Evolutionary conservation across 805 yeast genomes (phyloP).

Genomic region (Tetrapisispora namnaoensis): DNA sequence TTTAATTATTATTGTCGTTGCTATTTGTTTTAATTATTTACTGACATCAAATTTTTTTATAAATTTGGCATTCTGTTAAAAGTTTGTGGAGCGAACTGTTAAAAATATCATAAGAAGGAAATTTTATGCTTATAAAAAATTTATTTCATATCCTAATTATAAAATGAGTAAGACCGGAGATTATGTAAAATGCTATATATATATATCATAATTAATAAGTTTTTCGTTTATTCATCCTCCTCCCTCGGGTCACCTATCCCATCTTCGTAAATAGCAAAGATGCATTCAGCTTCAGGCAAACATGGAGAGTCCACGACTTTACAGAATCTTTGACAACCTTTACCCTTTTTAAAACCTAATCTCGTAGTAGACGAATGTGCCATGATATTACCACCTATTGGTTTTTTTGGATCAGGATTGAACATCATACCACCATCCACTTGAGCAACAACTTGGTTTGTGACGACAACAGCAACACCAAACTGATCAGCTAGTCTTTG

Average conservation of each 20-base stretch:
- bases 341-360: constrained; percentile 79
- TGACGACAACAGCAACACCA: constrained; percentile 92
- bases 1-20: no score
- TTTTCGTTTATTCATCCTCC: constrained; percentile 39
- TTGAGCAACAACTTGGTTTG: constrained; percentile 96
- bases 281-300: constrained; percentile 89
- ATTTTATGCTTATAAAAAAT: neutral
- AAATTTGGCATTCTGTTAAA: no score
- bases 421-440: constrained; percentile 79
- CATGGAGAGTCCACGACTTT: constrained; percentile 95
- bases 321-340: constrained; percentile 87
- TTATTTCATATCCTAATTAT: neutral
- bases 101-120: no score
- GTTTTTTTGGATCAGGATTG: constrained; percentile 96
- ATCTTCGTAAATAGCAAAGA: constrained; percentile 91
- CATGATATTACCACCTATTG: constrained; percentile 95
- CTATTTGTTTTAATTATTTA: no score
- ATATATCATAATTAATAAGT: neutral
- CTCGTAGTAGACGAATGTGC: constrained; percentile 96
- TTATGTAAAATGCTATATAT: neutral
- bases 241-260: constrained; percentile 94
- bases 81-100: no score
- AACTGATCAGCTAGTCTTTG: constrained; percentile 95
- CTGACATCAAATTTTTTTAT: neutral
- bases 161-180: neutral